Evolutionary conservation across 192 early-diverging fungal species (phyloP).

Genomic region (Linnemannia schmuckeri): DNA sequence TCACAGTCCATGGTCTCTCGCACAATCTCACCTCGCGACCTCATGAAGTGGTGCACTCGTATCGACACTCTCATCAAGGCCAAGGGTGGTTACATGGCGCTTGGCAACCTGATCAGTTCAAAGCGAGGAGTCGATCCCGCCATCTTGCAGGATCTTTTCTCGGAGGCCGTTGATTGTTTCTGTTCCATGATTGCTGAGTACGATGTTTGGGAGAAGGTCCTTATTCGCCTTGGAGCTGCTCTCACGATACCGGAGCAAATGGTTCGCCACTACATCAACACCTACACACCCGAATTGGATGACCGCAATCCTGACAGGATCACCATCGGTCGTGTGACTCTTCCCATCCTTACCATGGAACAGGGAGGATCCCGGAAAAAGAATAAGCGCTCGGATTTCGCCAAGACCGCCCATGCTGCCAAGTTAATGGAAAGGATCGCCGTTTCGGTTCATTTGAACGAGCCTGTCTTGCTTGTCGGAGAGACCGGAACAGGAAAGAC

Average conservation of each 20-base stretch:
- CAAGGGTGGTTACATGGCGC: conserved; percentile 30
- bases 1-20: conserved; percentile 65
- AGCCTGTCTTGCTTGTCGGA: conserved; percentile 92
- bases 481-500: conserved; percentile 99
- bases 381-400: conserved; percentile 75
- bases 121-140: conserved; percentile 56
- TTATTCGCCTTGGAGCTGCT: conserved; percentile 74
- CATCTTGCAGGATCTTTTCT: conserved; percentile 77
- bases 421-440: conserved; percentile 90
- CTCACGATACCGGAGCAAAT: conserved; percentile 77
- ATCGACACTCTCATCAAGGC: conserved; percentile 65
- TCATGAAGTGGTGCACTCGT: conserved; percentile 93
- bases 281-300: conserved; percentile 74
- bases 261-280: conserved; percentile 77
- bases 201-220: conserved; percentile 70
- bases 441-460: conserved; percentile 80
- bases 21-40: conserved; percentile 83
- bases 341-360: conserved; percentile 52
- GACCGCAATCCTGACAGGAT: conserved; percentile 49
- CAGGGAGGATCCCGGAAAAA: conserved; percentile 51
- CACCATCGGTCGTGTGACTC: conserved; percentile 69
- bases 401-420: conserved; percentile 85
- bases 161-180: conserved; percentile 92
- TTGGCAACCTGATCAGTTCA: conserved; percentile 45
- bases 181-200: conserved; percentile 83